Evolutionary conservation across 176 grass and related monocot genomes (phyloP).

Genomic region (Oryza nivara): DNA sequence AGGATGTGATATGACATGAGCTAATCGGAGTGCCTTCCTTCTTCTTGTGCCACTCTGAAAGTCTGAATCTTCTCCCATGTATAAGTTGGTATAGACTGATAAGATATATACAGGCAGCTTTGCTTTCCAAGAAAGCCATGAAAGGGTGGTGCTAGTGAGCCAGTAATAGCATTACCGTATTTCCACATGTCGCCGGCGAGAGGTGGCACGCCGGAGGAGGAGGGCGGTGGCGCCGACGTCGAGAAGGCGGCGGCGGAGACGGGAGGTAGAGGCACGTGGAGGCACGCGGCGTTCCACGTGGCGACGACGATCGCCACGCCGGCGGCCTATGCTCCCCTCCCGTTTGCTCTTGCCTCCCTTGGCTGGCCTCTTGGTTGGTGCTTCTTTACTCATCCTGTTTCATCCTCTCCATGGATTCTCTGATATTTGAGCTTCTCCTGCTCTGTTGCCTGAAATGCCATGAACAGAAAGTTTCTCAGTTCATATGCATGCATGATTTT

Average conservation of each 20-base stretch:
- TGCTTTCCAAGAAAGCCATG: constrained; percentile 12
- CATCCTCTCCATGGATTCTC: neutral
- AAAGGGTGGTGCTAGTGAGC: neutral
- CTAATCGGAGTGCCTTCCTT: neutral
- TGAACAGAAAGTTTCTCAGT: neutral
- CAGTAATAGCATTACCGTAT: neutral
- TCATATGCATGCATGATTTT: neutral
- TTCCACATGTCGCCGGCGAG: neutral
- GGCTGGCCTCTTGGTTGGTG: constrained; percentile 72
- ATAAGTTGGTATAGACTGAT: neutral
- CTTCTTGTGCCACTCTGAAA: neutral
- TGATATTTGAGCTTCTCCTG: neutral
- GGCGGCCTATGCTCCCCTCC: constrained; percentile 73
- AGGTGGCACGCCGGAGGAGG: constrained; percentile 16
- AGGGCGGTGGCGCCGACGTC: neutral
- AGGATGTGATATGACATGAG: constrained; percentile 16
- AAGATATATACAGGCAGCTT: neutral
- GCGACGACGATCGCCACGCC: constrained; percentile 85
- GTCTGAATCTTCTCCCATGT: neutral
- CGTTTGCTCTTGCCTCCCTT: constrained; percentile 77
- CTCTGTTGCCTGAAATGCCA: neutral
- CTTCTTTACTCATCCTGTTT: neutral
- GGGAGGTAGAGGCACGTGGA: constrained; percentile 66
- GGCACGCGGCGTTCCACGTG: constrained; percentile 74
- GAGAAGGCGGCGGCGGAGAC: neutral